Conservation (phyloP, 805 yeast genomes). For the Suhomyces pyralidae region DNA sequence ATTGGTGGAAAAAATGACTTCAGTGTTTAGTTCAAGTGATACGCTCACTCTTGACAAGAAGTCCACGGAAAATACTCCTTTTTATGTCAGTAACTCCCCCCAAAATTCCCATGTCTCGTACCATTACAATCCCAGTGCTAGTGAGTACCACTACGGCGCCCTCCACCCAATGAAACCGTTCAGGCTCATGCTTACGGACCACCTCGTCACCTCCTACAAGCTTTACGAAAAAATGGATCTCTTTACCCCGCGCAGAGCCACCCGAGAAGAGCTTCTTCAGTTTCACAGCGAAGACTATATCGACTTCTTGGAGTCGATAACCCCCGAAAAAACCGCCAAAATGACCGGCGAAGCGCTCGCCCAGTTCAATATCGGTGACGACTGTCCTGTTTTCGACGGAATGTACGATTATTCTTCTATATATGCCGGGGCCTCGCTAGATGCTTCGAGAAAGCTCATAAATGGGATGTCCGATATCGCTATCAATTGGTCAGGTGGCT, state of each 20-base stretch:
- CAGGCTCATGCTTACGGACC: conserved; percentile 89
- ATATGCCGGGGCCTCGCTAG: conserved; percentile 91
- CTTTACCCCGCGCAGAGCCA: conserved; percentile 79
- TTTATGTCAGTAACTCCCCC: conserved; percentile 20
- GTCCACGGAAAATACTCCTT: conserved; percentile 32
- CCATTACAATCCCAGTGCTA: conserved; percentile 80
- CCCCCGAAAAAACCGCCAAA: conserved; percentile 69
- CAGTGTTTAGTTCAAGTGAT: too few relatives aligned
- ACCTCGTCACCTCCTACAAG: conserved; percentile 79
- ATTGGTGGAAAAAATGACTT: too few relatives aligned
- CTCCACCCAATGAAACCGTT: conserved; percentile 99
- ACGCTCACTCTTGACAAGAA: conserved; percentile 34
- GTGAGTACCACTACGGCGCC: conserved; percentile 85
- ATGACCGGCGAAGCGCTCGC: conserved; percentile 56
- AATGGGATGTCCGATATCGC: conserved; percentile 91
- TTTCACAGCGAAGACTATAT: conserved; percentile 89
- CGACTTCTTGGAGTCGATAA: conserved; percentile 67
- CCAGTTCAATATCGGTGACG: conserved; percentile 86
- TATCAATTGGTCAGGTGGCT: conserved; percentile 94
- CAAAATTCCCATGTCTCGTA: conserved; percentile 60
- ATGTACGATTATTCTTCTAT: conserved; percentile 85
- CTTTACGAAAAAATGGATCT: conserved; percentile 88
- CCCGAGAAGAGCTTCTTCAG: conserved; percentile 70
- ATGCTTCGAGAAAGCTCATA: conserved; percentile 83
- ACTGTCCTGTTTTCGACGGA: conserved; percentile 94